phyloP scores from a whole-genome alignment of 2,329 filamentous ascomycete genomes.

The Trichoderma breve region DNA sequence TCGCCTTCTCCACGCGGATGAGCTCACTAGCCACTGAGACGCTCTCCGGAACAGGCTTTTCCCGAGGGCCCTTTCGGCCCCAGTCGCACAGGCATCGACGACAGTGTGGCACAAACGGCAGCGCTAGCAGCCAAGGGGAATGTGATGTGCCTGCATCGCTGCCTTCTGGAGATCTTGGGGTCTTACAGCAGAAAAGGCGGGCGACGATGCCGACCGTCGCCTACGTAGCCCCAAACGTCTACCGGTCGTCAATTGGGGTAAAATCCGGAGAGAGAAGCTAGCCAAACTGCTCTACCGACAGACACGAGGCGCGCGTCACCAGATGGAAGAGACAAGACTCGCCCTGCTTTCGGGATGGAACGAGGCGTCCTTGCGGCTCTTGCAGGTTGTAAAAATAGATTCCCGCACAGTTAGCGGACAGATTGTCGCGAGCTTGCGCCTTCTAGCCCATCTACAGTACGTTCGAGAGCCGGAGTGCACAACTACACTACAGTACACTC shows the following conservation, averaged over 20 bases:
- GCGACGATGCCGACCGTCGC: not conserved
- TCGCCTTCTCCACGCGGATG: not conserved
- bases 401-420: not conserved
- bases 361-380: not conserved
- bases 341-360: not conserved
- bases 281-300: conserved; percentile 4
- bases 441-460: not conserved
- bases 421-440: not conserved
- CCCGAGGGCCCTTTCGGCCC: not conserved
- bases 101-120: not conserved
- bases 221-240: not conserved
- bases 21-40: not conserved
- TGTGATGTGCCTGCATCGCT: conserved; percentile 5
- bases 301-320: conserved; percentile 3
- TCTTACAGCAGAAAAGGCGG: not conserved
- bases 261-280: not conserved
- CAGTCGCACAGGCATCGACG: not conserved
- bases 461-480: not conserved
- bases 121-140: conserved; percentile 3
- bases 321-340: not conserved
- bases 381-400: conserved; percentile 2
- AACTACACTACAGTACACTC: not conserved
- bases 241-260: not conserved
- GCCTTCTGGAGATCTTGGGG: conserved; percentile 6
- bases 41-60: not conserved